Percentiles rank a stretch among this genome's conserved stretches.
These are phyloP conservation scores for Sphagnum magellanicum DNA, from an alignment of 228 moss, liverwort and hornwort species.

Conservation along the genomic window DNA sequence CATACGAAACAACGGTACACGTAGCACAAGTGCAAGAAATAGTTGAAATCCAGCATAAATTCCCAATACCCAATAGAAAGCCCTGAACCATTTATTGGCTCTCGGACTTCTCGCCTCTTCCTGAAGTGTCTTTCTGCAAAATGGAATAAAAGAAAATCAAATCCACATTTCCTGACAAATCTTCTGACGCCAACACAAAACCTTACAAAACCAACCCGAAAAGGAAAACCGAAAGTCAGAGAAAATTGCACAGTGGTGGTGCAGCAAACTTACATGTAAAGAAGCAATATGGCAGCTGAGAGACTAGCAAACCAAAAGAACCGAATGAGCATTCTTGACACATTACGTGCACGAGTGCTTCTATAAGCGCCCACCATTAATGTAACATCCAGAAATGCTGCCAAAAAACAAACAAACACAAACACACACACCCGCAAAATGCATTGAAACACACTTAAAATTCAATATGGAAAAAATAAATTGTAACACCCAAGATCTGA, in stretches of 20 bases:
- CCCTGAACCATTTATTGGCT: constrained; percentile 48
- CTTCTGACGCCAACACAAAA: too few species aligned
- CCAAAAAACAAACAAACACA: not conserved
- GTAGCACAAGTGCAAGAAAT: constrained; percentile 46
- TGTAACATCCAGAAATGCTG: constrained; percentile 85
- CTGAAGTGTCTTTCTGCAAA: constrained; percentile 75
- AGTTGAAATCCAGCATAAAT: constrained; percentile 68
- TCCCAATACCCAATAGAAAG: constrained; percentile 73
- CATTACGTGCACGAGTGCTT: constrained; percentile 66
- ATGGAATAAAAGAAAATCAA: constrained; percentile 2
- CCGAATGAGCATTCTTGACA: constrained; percentile 80
- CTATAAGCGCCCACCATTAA: constrained; percentile 92
- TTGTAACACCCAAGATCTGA: too few species aligned
- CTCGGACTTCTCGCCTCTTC: constrained; percentile 54
- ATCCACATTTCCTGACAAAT: too few species aligned
- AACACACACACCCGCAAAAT: not conserved
- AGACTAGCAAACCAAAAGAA: constrained; percentile 66
- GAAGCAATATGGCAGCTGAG: constrained; percentile 43
- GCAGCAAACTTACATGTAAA: constrained; percentile 63
- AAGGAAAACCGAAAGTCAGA: too few species aligned
- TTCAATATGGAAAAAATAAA: too few species aligned
- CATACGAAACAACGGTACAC: constrained; percentile 75
- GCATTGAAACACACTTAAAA: too few species aligned
- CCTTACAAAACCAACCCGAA: not conserved
- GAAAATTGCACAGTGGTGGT: constrained; percentile 2